phyloP scores from a whole-genome alignment of 2,329 filamentous ascomycete species.

The Arthrobotrys iridis region DNA sequence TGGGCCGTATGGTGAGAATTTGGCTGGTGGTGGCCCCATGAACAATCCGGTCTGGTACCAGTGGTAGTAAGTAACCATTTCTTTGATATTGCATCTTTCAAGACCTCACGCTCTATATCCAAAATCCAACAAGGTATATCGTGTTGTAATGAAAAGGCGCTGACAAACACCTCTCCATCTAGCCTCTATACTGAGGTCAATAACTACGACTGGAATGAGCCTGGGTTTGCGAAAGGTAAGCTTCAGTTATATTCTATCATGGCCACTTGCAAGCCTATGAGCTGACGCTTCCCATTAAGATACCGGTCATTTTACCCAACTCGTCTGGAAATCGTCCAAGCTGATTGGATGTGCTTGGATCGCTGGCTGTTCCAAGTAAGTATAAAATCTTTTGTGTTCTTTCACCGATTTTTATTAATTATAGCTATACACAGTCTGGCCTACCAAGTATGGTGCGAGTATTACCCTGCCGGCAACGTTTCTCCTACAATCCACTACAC shows the following conservation, averaged over 20 bases:
- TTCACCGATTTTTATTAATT: neutral
- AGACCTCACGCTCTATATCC: neutral
- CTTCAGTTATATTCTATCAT: neutral
- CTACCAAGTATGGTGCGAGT: constrained; percentile 53
- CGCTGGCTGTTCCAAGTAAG: constrained; percentile 50
- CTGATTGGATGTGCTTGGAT: constrained; percentile 68
- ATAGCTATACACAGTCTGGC: constrained; percentile 13
- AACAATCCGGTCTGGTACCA: constrained; percentile 54
- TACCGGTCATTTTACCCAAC: constrained; percentile 77
- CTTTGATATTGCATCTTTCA: neutral
- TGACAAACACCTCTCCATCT: neutral
- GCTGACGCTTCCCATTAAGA: constrained; percentile 52
- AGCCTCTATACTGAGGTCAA: constrained; percentile 47
- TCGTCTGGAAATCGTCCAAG: constrained; percentile 75
- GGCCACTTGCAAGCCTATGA: neutral
- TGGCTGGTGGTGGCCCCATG: constrained; percentile 50
- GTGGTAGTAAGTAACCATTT: constrained; percentile 47
- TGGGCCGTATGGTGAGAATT: constrained; percentile 52
- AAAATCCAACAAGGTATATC: constrained; percentile 37
- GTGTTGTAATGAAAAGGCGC: constrained; percentile 26
- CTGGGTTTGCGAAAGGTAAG: constrained; percentile 43
- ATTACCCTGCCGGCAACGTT: constrained; percentile 36
- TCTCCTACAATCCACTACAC: constrained; percentile 26
- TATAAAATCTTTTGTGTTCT: neutral
- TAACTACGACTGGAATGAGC: constrained; percentile 44